phyloP scores from a whole-genome alignment of 1,284 basidiomycete genomes.

The Agroathelia rolfsii region DNA sequence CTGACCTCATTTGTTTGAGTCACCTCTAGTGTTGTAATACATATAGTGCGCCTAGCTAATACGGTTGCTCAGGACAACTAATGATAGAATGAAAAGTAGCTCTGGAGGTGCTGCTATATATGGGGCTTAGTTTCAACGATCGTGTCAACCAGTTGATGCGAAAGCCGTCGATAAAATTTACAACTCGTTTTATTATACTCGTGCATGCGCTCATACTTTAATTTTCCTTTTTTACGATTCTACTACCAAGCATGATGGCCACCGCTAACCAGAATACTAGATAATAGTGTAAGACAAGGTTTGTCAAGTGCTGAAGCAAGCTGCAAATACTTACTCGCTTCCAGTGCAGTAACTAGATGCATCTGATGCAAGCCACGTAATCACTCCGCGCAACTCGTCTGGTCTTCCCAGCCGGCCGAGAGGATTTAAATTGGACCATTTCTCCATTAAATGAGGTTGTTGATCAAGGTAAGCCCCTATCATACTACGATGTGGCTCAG shows the following conservation, averaged over 20 bases:
- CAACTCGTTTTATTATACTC: no score
- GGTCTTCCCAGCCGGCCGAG: slow-evolving; percentile 66
- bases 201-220: no score
- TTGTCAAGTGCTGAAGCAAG: slow-evolving; percentile 35
- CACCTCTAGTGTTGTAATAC: no score
- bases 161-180: no score
- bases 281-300: slow-evolving; percentile 22
- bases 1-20: no score
- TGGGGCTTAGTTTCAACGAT: no score
- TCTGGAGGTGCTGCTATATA: no score
- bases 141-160: no score
- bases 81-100: no score
- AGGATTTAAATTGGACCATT: slow-evolving; percentile 71
- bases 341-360: slow-evolving; percentile 71
- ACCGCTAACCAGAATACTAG: slow-evolving; percentile 60
- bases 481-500: slow-evolving; percentile 37
- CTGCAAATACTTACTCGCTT: slow-evolving; percentile 38
- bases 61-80: no score
- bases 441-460: slow-evolving; percentile 56
- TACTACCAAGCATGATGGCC: slow-evolving; percentile 69
- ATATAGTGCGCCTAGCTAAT: no score
- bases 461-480: slow-evolving; percentile 67
- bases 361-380: slow-evolving; percentile 72
- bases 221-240: no score
- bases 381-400: slow-evolving; percentile 72